phyloP scores from a whole-genome alignment of 2,329 filamentous ascomycete genomes.

The Fusarium mexicanum region DNA sequence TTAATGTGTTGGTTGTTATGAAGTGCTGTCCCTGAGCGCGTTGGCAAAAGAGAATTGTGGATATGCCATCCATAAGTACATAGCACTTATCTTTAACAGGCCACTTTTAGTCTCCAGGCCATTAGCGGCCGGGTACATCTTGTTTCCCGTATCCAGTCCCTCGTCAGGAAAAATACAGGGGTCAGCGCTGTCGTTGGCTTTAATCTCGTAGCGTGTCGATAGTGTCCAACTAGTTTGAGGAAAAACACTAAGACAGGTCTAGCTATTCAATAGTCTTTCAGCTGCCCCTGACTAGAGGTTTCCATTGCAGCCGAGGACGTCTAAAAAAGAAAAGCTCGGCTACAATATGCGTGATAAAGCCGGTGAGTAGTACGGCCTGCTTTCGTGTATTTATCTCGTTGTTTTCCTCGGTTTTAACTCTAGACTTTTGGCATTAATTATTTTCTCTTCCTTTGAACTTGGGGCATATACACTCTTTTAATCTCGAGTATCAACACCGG shows the following conservation, averaged over 20 bases:
- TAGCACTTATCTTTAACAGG: no score
- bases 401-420: background rate
- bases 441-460: rapidly evolving
- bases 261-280: background rate
- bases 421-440: background rate
- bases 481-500: background rate
- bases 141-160: background rate
- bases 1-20: background rate
- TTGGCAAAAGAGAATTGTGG: background rate
- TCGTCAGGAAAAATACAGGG: background rate
- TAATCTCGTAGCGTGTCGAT: background rate
- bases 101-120: no score
- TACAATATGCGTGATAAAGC: background rate
- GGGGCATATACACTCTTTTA: background rate
- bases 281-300: background rate
- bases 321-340: background rate
- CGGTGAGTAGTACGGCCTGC: background rate
- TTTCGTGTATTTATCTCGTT: background rate
- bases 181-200: background rate
- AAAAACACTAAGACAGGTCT: background rate
- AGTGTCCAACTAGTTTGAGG: background rate
- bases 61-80: no score
- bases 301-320: rapidly evolving
- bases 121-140: background rate
- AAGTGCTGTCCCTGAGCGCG: background rate